phyloP scores from a whole-genome alignment of 768 basidiomycete species.

The Leccinellum albellum region DNA sequence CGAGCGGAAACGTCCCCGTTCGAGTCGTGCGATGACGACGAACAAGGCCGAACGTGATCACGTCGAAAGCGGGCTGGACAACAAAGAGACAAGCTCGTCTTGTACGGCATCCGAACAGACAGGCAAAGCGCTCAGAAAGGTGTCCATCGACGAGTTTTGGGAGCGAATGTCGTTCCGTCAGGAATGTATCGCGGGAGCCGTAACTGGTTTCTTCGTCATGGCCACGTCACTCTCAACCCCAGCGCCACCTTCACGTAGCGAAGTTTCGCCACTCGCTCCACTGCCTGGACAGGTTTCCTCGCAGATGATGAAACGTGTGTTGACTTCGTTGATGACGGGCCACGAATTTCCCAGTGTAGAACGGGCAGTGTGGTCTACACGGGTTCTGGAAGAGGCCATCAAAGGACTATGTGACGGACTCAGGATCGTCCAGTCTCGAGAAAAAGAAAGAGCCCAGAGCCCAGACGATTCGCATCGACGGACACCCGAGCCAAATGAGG shows the following conservation, averaged over 20 bases:
- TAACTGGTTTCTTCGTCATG: constrained; percentile 91
- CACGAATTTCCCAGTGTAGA: constrained; percentile 74
- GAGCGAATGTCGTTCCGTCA: constrained; percentile 95
- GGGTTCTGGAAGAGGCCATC: constrained; percentile 65
- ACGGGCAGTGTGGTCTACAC: constrained; percentile 63
- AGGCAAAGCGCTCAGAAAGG: constrained; percentile 54
- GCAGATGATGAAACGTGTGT: constrained; percentile 66
- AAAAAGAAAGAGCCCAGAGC: constrained; percentile 9
- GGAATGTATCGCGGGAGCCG: constrained; percentile 85
- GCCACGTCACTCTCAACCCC: constrained; percentile 37
- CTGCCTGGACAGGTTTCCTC: constrained; percentile 60
- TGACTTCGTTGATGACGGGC: constrained; percentile 63
- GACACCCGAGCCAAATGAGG: constrained; percentile 40
- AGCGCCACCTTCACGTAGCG: constrained; percentile 10
- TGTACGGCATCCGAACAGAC: constrained; percentile 33
- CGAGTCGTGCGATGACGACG: constrained; percentile 4
- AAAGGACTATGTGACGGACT: constrained; percentile 70
- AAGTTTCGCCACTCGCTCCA: constrained; percentile 44
- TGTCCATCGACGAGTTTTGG: constrained; percentile 85
- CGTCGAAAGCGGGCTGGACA: constrained; percentile 26
- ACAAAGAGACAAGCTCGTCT: constrained; percentile 21
- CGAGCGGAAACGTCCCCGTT: constrained; percentile 53
- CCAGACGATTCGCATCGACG: constrained; percentile 28
- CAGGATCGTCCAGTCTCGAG: constrained; percentile 19
- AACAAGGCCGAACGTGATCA: constrained; percentile 16